Base-by-base conservation (phyloP, 2,329 filamentous ascomycete genomes). In the Penicillium sp. region DNA sequence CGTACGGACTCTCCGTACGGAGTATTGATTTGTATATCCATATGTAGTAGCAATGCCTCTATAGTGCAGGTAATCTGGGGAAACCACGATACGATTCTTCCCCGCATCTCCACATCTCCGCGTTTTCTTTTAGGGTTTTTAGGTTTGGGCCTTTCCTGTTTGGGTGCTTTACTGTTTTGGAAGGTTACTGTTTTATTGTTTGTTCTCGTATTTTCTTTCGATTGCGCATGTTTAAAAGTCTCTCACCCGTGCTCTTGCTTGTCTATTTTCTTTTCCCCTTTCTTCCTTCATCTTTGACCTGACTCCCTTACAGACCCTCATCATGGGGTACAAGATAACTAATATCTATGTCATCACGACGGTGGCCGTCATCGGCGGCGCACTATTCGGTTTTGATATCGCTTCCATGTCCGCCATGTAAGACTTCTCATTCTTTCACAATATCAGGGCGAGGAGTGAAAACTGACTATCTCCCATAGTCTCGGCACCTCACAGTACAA, bases 301-400 rank as follows among this genome's bases (percentile, higher is more conserved):
- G 18, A 16, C 31, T 38, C 18, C 26, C 26, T 45, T 34, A 16
- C 18, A 20, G 42, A 14, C 39, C 40, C 49, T 58, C 64, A 69
- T 56, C 57, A 73, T 74, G 71, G 61, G 58, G 11, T 66, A 65
- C 55, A 59, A 65, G 53, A 79, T 83, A 51, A 79, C 81, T 24
- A 85, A 85, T 60, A 79, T 85, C 63, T 85, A 86, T 66, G 70
- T 80, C 61, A 84, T 85, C 64, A 77, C 82, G 58, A 80, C 80
- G 67, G 81, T 84, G 72, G 77, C 82, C 69, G 79, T 83, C 59
- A 79, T 80, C 77, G 87, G 87, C 63, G 88, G 88, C 69, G 84
- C 82, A 24, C 78, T 91, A 26, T 91, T 92, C 67, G 89, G 89
- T 64, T 92, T 92, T 69, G 89, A 92, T 74, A 90, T 92, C 66